A percentile compares a stretch with the other conserved stretches of the same genome.
Conservation (phyloP, 306 rosid genomes). For the Pachyrhizus erosus region DNA sequence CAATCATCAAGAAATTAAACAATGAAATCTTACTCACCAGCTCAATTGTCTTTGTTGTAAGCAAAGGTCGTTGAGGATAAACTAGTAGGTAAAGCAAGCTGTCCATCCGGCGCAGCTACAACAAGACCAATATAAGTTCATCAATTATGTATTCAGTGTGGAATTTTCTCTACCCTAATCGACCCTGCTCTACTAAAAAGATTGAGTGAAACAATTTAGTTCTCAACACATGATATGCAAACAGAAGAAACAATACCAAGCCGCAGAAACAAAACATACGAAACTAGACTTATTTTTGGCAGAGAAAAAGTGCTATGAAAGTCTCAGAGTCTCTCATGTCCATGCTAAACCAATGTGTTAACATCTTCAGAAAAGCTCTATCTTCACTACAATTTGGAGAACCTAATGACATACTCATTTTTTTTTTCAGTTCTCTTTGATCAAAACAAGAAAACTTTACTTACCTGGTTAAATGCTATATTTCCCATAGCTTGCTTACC, state of each 20-base stretch:
- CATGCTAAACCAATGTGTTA: too few relatives aligned
- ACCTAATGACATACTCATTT: too few relatives aligned
- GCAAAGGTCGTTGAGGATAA: conserved; percentile 92
- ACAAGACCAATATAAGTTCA: conserved; percentile 19
- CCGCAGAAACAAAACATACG: background rate
- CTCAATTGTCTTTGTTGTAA: conserved; percentile 92
- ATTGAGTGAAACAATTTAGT: background rate
- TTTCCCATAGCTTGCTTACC: conserved; percentile 99
- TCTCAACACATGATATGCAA: conserved; percentile 30
- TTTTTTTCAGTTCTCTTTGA: too few relatives aligned
- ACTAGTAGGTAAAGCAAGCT: conserved; percentile 84
- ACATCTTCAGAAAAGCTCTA: too few relatives aligned
- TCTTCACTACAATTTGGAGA: too few relatives aligned
- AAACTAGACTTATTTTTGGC: too few relatives aligned
- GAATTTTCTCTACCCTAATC: conserved; percentile 4
- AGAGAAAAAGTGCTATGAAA: too few relatives aligned
- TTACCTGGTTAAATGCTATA: conserved; percentile 90
- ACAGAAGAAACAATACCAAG: background rate
- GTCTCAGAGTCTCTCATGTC: too few relatives aligned
- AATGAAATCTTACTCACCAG: conserved; percentile 70
- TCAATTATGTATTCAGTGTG: background rate
- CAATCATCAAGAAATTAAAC: background rate
- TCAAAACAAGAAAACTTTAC: conserved; percentile 33
- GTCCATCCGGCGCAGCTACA: conserved; percentile 83
- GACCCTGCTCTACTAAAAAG: background rate